Percentiles rank a stretch among this genome's conserved stretches.
These are phyloP conservation scores for Zizania palustris DNA, from an alignment of 202 grass and related monocot genomes.

Conservation along the genomic window DNA sequence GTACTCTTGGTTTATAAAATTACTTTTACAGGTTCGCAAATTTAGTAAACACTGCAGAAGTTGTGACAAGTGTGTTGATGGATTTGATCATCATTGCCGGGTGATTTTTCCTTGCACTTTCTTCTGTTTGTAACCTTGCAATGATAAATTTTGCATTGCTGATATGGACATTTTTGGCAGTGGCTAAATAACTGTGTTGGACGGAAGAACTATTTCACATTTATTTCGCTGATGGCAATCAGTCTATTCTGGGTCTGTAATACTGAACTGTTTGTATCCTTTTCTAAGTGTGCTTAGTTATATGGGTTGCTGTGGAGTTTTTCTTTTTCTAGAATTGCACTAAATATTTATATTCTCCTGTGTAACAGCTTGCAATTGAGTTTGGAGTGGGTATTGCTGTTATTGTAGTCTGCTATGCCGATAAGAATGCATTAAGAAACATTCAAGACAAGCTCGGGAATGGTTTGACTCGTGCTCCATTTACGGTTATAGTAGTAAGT, in stretches of 20 bases:
- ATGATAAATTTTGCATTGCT: conserved; percentile 24
- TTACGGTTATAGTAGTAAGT: conserved; percentile 93
- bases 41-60: conserved; percentile 99
- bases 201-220: conserved; percentile 88
- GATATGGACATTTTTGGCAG: conserved; percentile 53
- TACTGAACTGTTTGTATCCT: conserved; percentile 38
- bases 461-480: conserved; percentile 83
- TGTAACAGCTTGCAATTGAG: conserved; percentile 86
- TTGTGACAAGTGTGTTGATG: conserved; percentile 99
- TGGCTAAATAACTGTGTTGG: conserved; percentile 99
- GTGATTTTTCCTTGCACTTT: conserved; percentile 55
- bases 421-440: conserved; percentile 65
- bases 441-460: conserved; percentile 91
- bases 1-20: conserved; percentile 29
- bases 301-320: conserved; percentile 21
- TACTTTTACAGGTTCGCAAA: conserved; percentile 70
- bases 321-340: conserved; percentile 32
- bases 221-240: conserved; percentile 90
- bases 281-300: conserved; percentile 12
- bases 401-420: conserved; percentile 77
- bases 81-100: conserved; percentile 99
- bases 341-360: conserved; percentile 38
- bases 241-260: conserved; percentile 88
- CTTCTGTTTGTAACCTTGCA: conserved; percentile 11
- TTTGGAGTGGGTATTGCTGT: conserved; percentile 88